A percentile compares a stretch with the other conserved stretches of the same genome.
Conservation (phyloP, 345 rosid species). For the Salix arbutifolia region DNA sequence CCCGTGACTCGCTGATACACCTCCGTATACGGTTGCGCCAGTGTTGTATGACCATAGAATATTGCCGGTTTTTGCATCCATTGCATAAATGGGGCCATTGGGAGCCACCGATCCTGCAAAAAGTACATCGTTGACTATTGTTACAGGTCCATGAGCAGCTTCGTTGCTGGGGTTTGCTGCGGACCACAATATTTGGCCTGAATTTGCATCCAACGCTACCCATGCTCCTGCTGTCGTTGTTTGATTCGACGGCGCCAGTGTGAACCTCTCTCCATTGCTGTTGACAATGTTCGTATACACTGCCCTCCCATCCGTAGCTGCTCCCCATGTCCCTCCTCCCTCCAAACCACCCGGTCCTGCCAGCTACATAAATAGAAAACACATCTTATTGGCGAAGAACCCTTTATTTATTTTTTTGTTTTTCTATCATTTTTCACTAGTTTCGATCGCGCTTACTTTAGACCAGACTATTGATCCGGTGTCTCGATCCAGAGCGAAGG, state of each 20-base stretch:
- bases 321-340: slow-evolving; percentile 39
- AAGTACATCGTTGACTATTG: slow-evolving; percentile 28
- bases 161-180: slow-evolving; percentile 46
- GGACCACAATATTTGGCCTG: slow-evolving; percentile 35
- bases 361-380: slow-evolving; percentile 2
- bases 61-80: slow-evolving; percentile 32
- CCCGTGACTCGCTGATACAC: slow-evolving; percentile 36
- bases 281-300: slow-evolving; percentile 42
- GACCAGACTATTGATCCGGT: slow-evolving; percentile 38
- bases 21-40: slow-evolving; percentile 42
- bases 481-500: slow-evolving; percentile 46
- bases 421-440: too few species aligned
- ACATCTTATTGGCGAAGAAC: too few species aligned
- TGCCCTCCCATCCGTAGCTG: slow-evolving; percentile 37
- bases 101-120: slow-evolving; percentile 42
- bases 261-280: slow-evolving; percentile 28
- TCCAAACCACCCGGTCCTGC: slow-evolving; percentile 41
- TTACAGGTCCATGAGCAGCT: slow-evolving; percentile 35
- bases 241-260: slow-evolving; percentile 29
- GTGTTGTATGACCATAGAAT: slow-evolving; percentile 37
- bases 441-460: slow-evolving; percentile 23
- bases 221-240: slow-evolving; percentile 44
- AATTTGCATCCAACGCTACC: slow-evolving; percentile 40
- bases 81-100: slow-evolving; percentile 40
- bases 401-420: too few species aligned